Base-by-base conservation (phyloP, 805 yeast species). In the Myxozyma geophila region DNA sequence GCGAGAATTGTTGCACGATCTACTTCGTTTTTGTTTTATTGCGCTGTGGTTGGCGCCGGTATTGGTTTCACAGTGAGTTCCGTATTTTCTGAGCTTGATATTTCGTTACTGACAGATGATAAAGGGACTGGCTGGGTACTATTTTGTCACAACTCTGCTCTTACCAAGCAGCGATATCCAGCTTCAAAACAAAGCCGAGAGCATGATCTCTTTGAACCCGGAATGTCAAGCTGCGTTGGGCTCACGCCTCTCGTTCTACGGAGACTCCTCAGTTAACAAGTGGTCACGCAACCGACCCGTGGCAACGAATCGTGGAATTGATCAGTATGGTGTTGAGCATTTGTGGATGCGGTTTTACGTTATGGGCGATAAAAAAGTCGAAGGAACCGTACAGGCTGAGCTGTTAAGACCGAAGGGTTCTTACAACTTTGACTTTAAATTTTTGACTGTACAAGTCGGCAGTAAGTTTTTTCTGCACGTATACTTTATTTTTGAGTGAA, bases 271-370 rank as follows among this genome's bases (percentile, higher is more conserved):
- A 1, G 78, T 77, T 52, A 92, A 88, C 71, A 83, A 83, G 70
- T 90, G 96, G 96, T 87, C 91, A 2, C 83, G 96, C 77, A 89
- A 89, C 72, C 84, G 96, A 77, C 96, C 96, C 1, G 84, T 88
- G 37, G 60, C 55, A 28, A 76, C 81, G 13, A 82, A 88, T 63
- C 81, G 85, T 63, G 59, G 54, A 12, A 77, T 84, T 59, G 93
- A 87, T 48, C 81, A 83, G 67, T 88, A 87, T 62, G 93, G 95
- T 0, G 84, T 84, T 69, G 92, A 88, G 62, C 93, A 88, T 70
- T 79, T 88, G 71, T 81, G 85, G 63, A 87, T 90, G 90, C 83
- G 87, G 72, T 90, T 90, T 74, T 89, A 86, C 70, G 92, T 90
- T 44, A 92, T 89, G 74, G 84, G 92, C 41, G 81, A 81, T 36